These are phyloP conservation scores for Tricladium varicosporioides DNA, from an alignment of 2,329 filamentous ascomycete species.

Conservation along the genomic window DNA sequence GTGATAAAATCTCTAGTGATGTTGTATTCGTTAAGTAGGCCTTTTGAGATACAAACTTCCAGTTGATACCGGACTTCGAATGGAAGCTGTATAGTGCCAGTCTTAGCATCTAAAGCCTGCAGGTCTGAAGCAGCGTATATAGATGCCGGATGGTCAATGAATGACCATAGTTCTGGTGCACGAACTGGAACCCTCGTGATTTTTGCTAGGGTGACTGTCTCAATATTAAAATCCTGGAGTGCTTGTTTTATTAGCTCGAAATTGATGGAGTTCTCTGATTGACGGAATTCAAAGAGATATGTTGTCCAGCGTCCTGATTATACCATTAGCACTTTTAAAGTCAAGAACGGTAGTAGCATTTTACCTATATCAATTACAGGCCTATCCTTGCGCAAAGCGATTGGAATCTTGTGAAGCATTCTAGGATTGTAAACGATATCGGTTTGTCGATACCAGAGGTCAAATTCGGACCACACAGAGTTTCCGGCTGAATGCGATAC, in stretches of 20 bases:
- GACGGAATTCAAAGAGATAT: conserved; percentile 50
- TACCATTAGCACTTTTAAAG: conserved; percentile 4
- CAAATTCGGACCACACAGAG: conserved; percentile 51
- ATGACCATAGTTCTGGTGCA: conserved; percentile 42
- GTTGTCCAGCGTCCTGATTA: conserved; percentile 58
- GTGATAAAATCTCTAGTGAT: conserved; percentile 66
- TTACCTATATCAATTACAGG: conserved; percentile 57
- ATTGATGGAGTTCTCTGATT: conserved; percentile 25
- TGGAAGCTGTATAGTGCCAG: conserved; percentile 45
- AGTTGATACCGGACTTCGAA: conserved; percentile 85
- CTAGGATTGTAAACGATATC: conserved; percentile 51
- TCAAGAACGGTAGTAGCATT: not conserved
- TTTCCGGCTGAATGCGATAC: conserved; percentile 42
- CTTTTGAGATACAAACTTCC: conserved; percentile 86
- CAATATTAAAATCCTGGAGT: conserved; percentile 72
- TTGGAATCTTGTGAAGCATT: conserved; percentile 34
- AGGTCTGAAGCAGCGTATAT: conserved; percentile 18
- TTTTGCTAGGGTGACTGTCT: conserved; percentile 40
- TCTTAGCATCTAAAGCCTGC: conserved; percentile 15
- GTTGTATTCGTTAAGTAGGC: conserved; percentile 72
- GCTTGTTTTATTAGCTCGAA: conserved; percentile 25
- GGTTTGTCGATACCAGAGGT: conserved; percentile 63
- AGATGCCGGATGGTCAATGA: conserved; percentile 32
- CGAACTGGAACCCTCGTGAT: conserved; percentile 42
- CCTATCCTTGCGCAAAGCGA: conserved; percentile 45